Percentiles rank a stretch among this genome's conserved stretches.
Evolutionary conservation across 2,329 filamentous ascomycete species (phyloP).

Genomic region (Apiospora koreana): DNA sequence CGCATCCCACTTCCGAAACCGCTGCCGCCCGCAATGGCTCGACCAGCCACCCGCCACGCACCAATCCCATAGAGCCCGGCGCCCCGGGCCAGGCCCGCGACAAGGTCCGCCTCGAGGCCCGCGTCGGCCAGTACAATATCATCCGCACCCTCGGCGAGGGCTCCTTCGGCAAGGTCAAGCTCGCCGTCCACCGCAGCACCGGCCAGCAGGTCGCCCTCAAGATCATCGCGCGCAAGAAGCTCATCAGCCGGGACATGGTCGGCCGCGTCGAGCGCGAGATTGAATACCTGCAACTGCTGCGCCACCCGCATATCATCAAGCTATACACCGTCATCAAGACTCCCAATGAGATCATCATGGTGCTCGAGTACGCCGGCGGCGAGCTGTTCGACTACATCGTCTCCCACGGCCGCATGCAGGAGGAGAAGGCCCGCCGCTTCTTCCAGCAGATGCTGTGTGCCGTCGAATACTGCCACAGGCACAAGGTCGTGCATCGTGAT

Average conservation of each 20-base stretch:
- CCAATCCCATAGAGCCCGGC: constrained; percentile 19
- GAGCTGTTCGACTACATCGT: constrained; percentile 99
- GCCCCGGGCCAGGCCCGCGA: constrained; percentile 39
- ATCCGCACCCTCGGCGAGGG: constrained; percentile 91
- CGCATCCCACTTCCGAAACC: constrained; percentile 27
- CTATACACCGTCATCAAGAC: constrained; percentile 98
- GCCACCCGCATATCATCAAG: constrained; percentile 99
- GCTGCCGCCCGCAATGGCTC: constrained; percentile 29
- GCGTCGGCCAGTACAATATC: constrained; percentile 89
- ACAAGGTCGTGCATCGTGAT: constrained; percentile 98
- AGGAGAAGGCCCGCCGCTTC: constrained; percentile 91
- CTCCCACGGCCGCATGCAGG: constrained; percentile 86
- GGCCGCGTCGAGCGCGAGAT: constrained; percentile 97
- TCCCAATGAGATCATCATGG: constrained; percentile 94
- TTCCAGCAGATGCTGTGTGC: constrained; percentile 99
- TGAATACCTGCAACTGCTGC: constrained; percentile 91
- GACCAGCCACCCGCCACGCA: constrained; percentile 2
- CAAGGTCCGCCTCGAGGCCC: constrained; percentile 70
- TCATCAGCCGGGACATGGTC: constrained; percentile 97
- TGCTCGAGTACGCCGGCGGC: constrained; percentile 93
- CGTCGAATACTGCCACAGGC: constrained; percentile 97
- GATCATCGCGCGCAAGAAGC: constrained; percentile 94
- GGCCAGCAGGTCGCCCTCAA: constrained; percentile 96
- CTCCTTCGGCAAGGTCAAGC: constrained; percentile 97
- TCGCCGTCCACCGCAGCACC: constrained; percentile 88